Evolutionary conservation across 495 filamentous ascomycete species (phyloP).

Genomic region (Aspergillus panamensis): DNA sequence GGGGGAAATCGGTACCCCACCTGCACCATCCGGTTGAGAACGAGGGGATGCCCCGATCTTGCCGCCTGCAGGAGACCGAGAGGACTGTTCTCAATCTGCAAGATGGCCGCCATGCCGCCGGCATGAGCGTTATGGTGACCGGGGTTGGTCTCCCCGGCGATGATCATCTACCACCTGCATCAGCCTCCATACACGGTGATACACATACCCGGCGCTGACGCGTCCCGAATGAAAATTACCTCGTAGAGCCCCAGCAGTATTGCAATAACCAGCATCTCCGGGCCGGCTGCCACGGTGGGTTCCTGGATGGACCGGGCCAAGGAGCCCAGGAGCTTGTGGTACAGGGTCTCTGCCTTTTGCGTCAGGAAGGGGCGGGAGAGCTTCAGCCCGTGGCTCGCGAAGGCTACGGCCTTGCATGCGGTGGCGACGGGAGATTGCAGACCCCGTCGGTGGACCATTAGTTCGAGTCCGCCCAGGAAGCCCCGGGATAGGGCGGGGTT

Average conservation of each 20-base stretch:
- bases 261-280: conserved; percentile 21
- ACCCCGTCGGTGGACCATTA: conserved; percentile 18
- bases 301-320: conserved; percentile 22
- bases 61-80: conserved; percentile 20
- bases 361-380: conserved; percentile 23
- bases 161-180: conserved; percentile 22
- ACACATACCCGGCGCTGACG: not conserved
- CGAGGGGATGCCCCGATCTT: conserved; percentile 14
- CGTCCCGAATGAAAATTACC: conserved; percentile 16
- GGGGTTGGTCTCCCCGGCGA: conserved; percentile 15
- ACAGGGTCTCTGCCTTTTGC: conserved; percentile 21
- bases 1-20: not conserved
- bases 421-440: conserved; percentile 24
- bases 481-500: conserved; percentile 25
- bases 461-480: conserved; percentile 28
- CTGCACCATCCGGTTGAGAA: conserved; percentile 1
- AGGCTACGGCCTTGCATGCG: conserved; percentile 29
- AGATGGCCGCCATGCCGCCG: conserved; percentile 24
- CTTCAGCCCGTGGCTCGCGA: conserved; percentile 26
- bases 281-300: not conserved
- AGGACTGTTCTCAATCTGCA: conserved; percentile 21
- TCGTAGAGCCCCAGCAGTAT: conserved; percentile 31
- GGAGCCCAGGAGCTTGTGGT: conserved; percentile 27
- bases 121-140: conserved; percentile 28
- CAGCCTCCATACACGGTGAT: not conserved